phyloP scores from a whole-genome alignment of 176 grass and related monocot genomes.

The Zoysia pacifica region DNA sequence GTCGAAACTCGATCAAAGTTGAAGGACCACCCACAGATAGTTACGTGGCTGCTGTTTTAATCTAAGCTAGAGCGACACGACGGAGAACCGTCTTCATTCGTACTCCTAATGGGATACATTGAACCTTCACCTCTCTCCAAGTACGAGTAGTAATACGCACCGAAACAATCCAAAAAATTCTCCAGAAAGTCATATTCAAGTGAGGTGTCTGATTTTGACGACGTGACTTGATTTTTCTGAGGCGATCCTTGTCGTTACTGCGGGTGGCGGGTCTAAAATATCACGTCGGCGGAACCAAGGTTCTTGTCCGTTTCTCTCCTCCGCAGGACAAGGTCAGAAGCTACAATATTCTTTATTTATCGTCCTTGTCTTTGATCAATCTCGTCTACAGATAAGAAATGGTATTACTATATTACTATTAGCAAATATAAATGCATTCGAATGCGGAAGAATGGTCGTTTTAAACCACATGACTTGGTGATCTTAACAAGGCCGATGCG shows the following conservation, averaged over 20 bases:
- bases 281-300: conserved; percentile 15
- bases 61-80: too few relatives aligned
- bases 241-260: conserved; percentile 10
- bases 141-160: background rate
- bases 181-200: background rate
- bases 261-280: conserved; percentile 6
- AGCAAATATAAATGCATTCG: background rate
- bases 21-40: too few relatives aligned
- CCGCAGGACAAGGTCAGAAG: conserved; percentile 14
- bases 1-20: too few relatives aligned
- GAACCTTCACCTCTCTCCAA: background rate
- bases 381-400: background rate
- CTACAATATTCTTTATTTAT: background rate
- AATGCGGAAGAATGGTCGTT: background rate
- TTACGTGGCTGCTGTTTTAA: too few relatives aligned
- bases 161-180: background rate
- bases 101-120: background rate
- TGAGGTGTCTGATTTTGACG: conserved; percentile 44
- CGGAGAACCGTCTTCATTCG: too few relatives aligned
- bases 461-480: background rate
- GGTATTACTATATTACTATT: too few relatives aligned
- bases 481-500: background rate
- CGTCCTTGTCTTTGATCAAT: background rate
- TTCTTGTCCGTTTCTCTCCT: conserved; percentile 23
- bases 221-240: conserved; percentile 1